Percentiles rank a stretch among this genome's conserved stretches.
phyloP scores from a whole-genome alignment of 2,329 filamentous ascomycete genomes.

The Botrytis paeoniae region DNA sequence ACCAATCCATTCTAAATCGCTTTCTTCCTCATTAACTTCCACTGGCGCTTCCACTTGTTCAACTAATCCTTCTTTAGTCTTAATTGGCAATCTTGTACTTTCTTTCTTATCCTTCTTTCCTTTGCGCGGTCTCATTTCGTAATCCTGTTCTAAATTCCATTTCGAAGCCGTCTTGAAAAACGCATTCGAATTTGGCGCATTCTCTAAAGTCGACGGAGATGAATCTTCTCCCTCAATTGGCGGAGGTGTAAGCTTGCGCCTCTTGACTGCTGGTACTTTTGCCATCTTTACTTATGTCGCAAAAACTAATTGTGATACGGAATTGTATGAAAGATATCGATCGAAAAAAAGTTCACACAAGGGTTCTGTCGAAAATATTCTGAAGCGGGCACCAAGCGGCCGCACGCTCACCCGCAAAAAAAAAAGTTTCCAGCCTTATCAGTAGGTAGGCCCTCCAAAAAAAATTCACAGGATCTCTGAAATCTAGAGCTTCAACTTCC shows the following conservation, averaged over 20 bases:
- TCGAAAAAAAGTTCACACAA: conserved; percentile 13
- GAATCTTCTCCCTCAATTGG: conserved; percentile 46
- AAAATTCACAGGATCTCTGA: conserved; percentile 29
- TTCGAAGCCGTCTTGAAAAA: conserved; percentile 73
- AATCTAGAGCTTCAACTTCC: conserved; percentile 13
- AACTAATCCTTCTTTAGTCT: conserved; percentile 73
- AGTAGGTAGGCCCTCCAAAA: conserved; percentile 19
- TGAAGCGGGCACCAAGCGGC: conserved; percentile 24
- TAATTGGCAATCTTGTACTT: conserved; percentile 77
- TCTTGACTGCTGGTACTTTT: conserved; percentile 45
- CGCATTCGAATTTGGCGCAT: conserved; percentile 31
- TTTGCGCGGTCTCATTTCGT: conserved; percentile 77
- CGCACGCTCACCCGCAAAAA: conserved; percentile 4
- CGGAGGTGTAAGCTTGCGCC: conserved; percentile 56
- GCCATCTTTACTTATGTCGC: conserved; percentile 31
- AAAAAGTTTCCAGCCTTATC: conserved; percentile 17
- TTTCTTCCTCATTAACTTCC: conserved; percentile 55
- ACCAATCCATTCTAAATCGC: conserved; percentile 62
- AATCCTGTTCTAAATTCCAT: conserved; percentile 92
- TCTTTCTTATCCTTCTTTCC: conserved; percentile 68
- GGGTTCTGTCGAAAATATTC: conserved; percentile 17
- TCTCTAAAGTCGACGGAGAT: conserved; percentile 35
- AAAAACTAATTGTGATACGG: conserved; percentile 11
- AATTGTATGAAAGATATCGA: conserved; percentile 18
- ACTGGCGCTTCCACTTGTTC: conserved; percentile 55